Base-by-base conservation (phyloP, 192 early-diverging fungal species). In the Entophlyctis luteolus region DNA sequence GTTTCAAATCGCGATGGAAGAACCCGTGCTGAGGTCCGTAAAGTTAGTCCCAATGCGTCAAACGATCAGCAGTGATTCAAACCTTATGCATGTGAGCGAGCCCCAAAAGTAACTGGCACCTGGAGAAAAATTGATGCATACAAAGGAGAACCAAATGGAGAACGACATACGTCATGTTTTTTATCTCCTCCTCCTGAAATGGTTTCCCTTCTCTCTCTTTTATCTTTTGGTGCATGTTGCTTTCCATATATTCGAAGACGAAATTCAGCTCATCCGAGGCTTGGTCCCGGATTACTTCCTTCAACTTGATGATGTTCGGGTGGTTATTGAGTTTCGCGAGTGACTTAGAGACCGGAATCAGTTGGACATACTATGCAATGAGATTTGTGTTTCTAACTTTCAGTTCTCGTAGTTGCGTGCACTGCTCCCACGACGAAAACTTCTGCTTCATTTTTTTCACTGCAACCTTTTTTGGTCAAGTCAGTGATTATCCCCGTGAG, bases 241-340 rank as follows among this genome's bases (percentile, higher is more conserved):
- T 93, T 3, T 99, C 91, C 87, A 95, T 91, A 53, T 87, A 91
- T 76, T 99, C 96, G 76, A 99, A 95, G 0, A 99, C 92, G 72
- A 98, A 92, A 68, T 88, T 88, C 4, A 95, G 86, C 67, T 93
- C 91, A 68, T 92, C 91, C 68, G 88, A 87, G 4, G 53, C 46
- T 47, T 55, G 67, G 46, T 81, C 83, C 14, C 93, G 83, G 69
- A 96, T 89, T 27, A 91, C 90, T 34, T 96, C 93, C 33, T 86
- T 80, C 29, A 99, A 79, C 18, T 75, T 80, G 37, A 99, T 85
- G 46, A 99, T 89, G 75, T 96, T 91, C 1, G 86, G 83, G 72
- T 98, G 93, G 69, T 83, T 81, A 48, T 79, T 82, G 23, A 94
- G 78, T 42, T 77, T 79, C 48, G 84, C 81, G 47, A 94, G 75